phyloP scores from a whole-genome alignment of 305 asterid genomes.

The Nicotiana rustica region DNA sequence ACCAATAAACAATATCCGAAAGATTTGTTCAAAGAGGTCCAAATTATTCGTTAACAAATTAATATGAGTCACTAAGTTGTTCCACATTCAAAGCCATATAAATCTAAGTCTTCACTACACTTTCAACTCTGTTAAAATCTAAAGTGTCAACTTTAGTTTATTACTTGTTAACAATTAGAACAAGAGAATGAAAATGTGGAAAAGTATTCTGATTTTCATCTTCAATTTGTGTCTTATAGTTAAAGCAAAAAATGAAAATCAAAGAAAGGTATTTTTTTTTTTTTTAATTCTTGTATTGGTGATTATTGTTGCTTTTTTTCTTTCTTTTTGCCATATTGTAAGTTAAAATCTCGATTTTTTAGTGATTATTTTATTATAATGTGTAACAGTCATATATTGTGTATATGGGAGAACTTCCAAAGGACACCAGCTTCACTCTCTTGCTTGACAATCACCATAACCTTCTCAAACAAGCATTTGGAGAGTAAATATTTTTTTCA shows the following conservation, averaged over 20 bases:
- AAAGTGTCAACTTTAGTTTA: neutral
- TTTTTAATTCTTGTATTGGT: neutral
- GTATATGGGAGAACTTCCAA: constrained; percentile 51
- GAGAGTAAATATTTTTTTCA: constrained; percentile 44
- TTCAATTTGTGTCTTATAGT: constrained; percentile 18
- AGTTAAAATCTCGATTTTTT: neutral
- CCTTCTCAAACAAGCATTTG: constrained; percentile 43
- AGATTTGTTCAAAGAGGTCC: constrained; percentile 32
- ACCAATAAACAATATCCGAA: neutral
- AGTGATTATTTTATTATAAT: neutral
- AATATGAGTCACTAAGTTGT: neutral
- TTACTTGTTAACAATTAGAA: neutral
- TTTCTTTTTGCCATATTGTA: neutral
- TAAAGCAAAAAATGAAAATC: neutral
- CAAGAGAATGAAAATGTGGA: constrained; percentile 20
- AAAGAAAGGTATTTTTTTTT: constrained; percentile 10
- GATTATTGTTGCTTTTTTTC: neutral
- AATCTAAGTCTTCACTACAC: neutral
- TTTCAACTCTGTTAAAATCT: neutral
- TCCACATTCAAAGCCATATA: constrained; percentile 17
- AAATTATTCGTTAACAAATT: neutral
- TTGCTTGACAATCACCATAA: constrained; percentile 38
- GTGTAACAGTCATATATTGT: constrained; percentile 48
- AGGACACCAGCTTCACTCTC: constrained; percentile 25
- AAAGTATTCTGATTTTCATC: constrained; percentile 14